These are phyloP conservation scores for Akanthomyces lecanii DNA, from an alignment of 2,329 filamentous ascomycete species.

Conservation along the genomic window DNA sequence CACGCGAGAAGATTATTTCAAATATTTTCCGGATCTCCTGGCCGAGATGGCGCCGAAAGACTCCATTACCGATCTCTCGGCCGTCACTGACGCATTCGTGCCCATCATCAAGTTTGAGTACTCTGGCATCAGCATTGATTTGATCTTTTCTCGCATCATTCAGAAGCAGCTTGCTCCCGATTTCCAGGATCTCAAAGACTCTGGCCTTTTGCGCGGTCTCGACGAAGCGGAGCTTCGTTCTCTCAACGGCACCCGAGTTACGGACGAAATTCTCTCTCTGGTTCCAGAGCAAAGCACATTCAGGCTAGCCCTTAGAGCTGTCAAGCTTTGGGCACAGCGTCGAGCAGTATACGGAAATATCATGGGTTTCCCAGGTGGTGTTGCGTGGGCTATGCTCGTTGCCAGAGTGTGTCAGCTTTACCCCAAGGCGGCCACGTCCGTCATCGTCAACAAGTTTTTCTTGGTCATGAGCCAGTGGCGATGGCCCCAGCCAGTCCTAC, in stretches of 20 bases:
- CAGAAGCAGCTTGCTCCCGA: constrained; percentile 65
- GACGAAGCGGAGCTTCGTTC: constrained; percentile 84
- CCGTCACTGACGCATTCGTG: constrained; percentile 86
- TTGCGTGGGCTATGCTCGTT: constrained; percentile 97
- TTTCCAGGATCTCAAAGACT: constrained; percentile 71
- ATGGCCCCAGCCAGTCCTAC: constrained; percentile 88
- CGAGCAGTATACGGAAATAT: constrained; percentile 95
- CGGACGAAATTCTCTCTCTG: constrained; percentile 82
- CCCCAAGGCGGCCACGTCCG: constrained; percentile 82
- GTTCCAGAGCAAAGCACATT: constrained; percentile 91
- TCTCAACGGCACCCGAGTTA: constrained; percentile 90
- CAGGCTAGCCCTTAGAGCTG: constrained; percentile 78
- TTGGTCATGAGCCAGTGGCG: constrained; percentile 84
- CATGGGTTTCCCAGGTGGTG: constrained; percentile 92
- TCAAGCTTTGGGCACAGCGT: constrained; percentile 94
- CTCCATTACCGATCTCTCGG: constrained; percentile 79
- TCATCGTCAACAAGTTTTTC: constrained; percentile 92
- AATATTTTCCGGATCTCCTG: constrained; percentile 77
- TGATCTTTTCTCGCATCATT: constrained; percentile 78
- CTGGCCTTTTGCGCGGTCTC: constrained; percentile 76
- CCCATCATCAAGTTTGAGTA: constrained; percentile 98
- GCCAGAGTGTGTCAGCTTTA: constrained; percentile 95
- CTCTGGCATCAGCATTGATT: constrained; percentile 85
- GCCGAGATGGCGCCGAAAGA: constrained; percentile 69
- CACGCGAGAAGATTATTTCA: constrained; percentile 85